Evolutionary conservation across 192 early-diverging fungal genomes (phyloP).

Genomic region (Coemansia sp.): DNA sequence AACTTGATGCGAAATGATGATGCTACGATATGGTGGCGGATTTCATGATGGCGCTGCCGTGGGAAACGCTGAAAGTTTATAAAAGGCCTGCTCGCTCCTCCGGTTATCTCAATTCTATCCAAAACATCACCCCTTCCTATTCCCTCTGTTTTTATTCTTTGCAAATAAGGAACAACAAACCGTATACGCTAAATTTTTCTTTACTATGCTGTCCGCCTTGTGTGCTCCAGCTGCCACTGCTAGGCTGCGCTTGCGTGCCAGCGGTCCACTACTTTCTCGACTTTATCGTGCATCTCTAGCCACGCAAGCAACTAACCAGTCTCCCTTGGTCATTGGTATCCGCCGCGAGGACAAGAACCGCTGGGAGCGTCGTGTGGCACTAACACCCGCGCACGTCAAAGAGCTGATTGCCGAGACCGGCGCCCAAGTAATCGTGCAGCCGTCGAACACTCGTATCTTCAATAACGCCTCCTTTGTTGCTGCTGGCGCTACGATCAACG

Average conservation of each 20-base stretch:
- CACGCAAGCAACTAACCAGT: constrained; percentile 15
- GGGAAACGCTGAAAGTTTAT: background rate
- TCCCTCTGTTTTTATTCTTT: background rate
- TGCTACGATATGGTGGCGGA: background rate
- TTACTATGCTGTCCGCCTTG: constrained; percentile 17
- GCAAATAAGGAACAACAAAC: background rate
- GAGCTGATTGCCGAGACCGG: constrained; percentile 83
- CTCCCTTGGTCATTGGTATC: constrained; percentile 68
- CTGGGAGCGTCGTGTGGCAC: constrained; percentile 92
- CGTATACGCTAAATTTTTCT: background rate
- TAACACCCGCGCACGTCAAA: constrained; percentile 85
- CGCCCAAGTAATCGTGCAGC: constrained; percentile 85
- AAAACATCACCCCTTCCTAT: background rate
- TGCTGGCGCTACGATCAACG: constrained; percentile 81
- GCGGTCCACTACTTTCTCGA: background rate
- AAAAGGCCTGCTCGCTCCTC: background rate
- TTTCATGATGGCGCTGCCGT: background rate
- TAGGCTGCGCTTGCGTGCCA: background rate
- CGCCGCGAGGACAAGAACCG: constrained; percentile 95
- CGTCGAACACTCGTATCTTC: constrained; percentile 89
- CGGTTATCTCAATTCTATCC: background rate
- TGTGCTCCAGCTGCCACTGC: constrained; percentile 7
- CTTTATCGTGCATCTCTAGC: constrained; percentile 11
- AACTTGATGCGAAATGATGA: background rate
- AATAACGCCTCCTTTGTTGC: constrained; percentile 79